Evolutionary conservation across 805 yeast species (phyloP).

Genomic region (Suhomyces sp.): DNA sequence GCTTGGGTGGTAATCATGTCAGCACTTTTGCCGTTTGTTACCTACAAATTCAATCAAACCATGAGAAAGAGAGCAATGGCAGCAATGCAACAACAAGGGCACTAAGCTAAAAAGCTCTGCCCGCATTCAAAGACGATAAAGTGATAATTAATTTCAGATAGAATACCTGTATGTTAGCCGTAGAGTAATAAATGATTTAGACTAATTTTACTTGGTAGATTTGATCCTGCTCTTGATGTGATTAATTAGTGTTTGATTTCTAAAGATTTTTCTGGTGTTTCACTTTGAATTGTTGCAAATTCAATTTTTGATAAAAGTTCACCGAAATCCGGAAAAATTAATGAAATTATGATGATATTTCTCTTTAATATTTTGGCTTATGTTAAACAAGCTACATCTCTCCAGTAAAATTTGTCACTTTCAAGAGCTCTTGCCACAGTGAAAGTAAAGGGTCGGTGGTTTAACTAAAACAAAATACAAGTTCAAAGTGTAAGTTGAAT

Average conservation of each 20-base stretch:
- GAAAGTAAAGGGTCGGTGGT: background rate
- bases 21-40: slow-evolving; percentile 40
- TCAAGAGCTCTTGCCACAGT: too few relatives aligned
- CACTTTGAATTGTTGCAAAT: too few relatives aligned
- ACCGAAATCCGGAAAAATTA: background rate
- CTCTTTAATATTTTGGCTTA: too few relatives aligned
- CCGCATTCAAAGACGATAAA: background rate
- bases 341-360: background rate
- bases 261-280: background rate
- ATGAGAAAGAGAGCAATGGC: slow-evolving; percentile 29
- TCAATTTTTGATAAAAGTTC: background rate
- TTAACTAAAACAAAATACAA: too few relatives aligned
- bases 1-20: slow-evolving; percentile 48
- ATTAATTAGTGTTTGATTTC: too few relatives aligned
- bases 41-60: slow-evolving; percentile 38
- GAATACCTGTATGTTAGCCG: too few relatives aligned
- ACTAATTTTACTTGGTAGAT: too few relatives aligned
- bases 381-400: too few relatives aligned
- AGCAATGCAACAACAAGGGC: slow-evolving; percentile 7
- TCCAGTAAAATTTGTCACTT: background rate
- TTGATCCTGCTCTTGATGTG: background rate
- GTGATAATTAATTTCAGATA: background rate
- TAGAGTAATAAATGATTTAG: too few relatives aligned
- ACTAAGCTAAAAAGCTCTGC: background rate
- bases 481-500: background rate